These are phyloP conservation scores for Pichia sporocuriosa DNA, from an alignment of 805 yeast genomes.

Conservation along the genomic window DNA sequence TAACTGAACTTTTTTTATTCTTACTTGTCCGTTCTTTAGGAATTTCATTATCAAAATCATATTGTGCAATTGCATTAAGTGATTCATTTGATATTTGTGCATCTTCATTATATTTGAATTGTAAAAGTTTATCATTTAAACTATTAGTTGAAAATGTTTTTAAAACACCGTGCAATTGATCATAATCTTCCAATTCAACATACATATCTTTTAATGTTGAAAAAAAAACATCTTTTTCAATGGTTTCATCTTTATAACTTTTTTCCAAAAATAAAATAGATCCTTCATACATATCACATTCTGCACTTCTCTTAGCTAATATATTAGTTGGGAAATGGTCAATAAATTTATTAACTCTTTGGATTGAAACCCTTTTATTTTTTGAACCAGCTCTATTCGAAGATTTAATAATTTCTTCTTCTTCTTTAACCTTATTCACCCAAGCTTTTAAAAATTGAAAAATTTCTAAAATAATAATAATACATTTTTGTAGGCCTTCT, in stretches of 20 bases:
- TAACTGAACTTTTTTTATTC: slow-evolving; percentile 32
- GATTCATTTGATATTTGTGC: slow-evolving; percentile 88
- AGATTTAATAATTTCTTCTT: slow-evolving; percentile 14
- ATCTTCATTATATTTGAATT: slow-evolving; percentile 76
- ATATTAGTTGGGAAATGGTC: slow-evolving; percentile 55
- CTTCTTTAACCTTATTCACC: slow-evolving; percentile 40
- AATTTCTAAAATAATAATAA: slow-evolving; percentile 67
- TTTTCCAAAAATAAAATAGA: slow-evolving; percentile 83
- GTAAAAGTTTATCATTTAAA: slow-evolving; percentile 67
- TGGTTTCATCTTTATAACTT: slow-evolving; percentile 40
- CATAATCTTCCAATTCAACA: slow-evolving; percentile 81
- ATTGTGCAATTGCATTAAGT: slow-evolving; percentile 55
- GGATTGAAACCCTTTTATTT: slow-evolving; percentile 3
- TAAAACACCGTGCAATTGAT: slow-evolving; percentile 81
- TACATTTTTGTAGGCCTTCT: slow-evolving; percentile 59
- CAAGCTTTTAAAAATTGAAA: slow-evolving; percentile 82
- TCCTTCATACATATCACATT: slow-evolving; percentile 80
- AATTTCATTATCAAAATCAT: slow-evolving; percentile 19
- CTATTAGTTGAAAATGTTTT: slow-evolving; percentile 63
- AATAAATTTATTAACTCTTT: slow-evolving; percentile 42
- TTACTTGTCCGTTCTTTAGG: slow-evolving; percentile 15
- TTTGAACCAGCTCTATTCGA: slow-evolving; percentile 1
- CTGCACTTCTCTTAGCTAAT: slow-evolving; percentile 72
- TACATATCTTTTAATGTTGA: slow-evolving; percentile 69
- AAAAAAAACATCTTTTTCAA: slow-evolving; percentile 36